Evolutionary conservation across 2,329 filamentous ascomycete species (phyloP).

Genomic region (Leptographium galeiforme): DNA sequence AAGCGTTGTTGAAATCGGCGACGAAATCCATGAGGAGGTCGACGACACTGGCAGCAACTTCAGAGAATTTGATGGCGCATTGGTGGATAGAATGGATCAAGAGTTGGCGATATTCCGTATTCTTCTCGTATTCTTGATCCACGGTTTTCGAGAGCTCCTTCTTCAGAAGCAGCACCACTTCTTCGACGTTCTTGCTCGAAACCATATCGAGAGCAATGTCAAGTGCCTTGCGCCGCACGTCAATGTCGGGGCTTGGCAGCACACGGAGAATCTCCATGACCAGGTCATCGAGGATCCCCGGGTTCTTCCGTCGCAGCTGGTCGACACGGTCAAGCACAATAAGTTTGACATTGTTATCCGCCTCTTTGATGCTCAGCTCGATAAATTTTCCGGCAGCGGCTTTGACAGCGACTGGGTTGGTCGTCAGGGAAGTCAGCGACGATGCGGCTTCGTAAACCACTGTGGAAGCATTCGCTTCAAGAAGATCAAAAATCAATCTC

Average conservation of each 20-base stretch:
- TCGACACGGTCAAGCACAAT: slow-evolving; percentile 90
- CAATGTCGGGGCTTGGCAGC: slow-evolving; percentile 87
- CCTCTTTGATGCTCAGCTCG: slow-evolving; percentile 91
- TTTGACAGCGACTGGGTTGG: slow-evolving; percentile 94
- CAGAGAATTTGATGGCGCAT: slow-evolving; percentile 97
- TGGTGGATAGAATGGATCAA: slow-evolving; percentile 96
- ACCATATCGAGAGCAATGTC: slow-evolving; percentile 93
- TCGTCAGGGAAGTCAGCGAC: slow-evolving; percentile 83
- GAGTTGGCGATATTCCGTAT: slow-evolving; percentile 84
- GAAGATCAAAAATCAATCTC: slow-evolving; percentile 86
- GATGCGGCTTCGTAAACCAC: slow-evolving; percentile 97
- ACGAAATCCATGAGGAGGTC: slow-evolving; percentile 98
- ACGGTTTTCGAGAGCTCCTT: slow-evolving; percentile 97
- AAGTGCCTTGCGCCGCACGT: slow-evolving; percentile 85
- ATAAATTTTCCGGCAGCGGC: slow-evolving; percentile 93
- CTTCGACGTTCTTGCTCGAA: slow-evolving; percentile 95
- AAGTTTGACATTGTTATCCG: slow-evolving; percentile 98
- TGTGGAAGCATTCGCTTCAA: slow-evolving; percentile 85
- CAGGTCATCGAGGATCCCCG: slow-evolving; percentile 77
- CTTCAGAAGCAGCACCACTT: slow-evolving; percentile 89
- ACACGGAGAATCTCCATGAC: slow-evolving; percentile 96
- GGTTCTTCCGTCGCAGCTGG: slow-evolving; percentile 58
- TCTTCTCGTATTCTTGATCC: slow-evolving; percentile 98
- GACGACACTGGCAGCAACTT: slow-evolving; percentile 92
- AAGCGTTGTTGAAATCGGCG: slow-evolving; percentile 92